Conservation (phyloP, 2,329 filamentous ascomycete genomes). For the Magnaporthiopsis rhizophila region DNA sequence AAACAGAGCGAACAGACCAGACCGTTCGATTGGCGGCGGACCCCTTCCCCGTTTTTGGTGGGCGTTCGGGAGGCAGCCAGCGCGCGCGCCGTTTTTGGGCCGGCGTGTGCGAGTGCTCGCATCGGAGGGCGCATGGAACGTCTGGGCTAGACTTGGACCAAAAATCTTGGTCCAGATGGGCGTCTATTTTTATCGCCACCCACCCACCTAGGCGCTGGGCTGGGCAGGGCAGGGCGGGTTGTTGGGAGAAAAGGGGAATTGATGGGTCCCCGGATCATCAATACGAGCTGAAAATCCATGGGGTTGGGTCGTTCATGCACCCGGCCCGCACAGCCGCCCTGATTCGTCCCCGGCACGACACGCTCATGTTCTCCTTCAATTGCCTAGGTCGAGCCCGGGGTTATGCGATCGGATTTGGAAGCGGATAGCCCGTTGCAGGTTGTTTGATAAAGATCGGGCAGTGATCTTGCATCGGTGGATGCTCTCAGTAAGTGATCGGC, state of each 20-base stretch:
- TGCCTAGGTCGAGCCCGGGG: too few species aligned
- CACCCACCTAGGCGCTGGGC: neutral
- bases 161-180: neutral
- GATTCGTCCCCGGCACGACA: neutral
- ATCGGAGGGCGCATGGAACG: neutral
- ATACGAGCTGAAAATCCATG: conserved; percentile 1
- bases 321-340: neutral
- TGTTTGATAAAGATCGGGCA: neutral
- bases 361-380: too few species aligned
- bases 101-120: neutral
- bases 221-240: neutral
- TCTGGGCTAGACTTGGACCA: neutral
- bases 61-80: neutral
- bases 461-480: too few species aligned
- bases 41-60: neutral
- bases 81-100: neutral
- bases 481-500: too few species aligned
- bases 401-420: neutral
- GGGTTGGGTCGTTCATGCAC: neutral
- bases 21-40: neutral
- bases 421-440: neutral
- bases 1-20: neutral
- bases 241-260: neutral
- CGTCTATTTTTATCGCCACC: conserved; percentile 1
- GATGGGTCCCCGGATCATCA: neutral